phyloP scores from a whole-genome alignment of 2,329 filamentous ascomycete genomes.

The Penicillium frequentans region DNA sequence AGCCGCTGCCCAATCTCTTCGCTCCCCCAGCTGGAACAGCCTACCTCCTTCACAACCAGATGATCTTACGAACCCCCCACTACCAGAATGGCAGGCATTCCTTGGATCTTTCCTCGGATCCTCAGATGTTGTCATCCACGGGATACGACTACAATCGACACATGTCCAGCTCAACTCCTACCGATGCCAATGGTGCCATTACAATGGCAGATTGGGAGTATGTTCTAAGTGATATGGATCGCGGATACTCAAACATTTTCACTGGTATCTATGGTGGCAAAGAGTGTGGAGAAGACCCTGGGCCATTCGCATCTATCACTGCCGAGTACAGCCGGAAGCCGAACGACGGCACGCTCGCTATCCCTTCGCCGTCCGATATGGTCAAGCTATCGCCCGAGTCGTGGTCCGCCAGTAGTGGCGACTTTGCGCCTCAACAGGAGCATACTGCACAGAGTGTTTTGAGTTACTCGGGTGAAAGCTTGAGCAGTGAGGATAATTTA shows the following conservation, averaged over 20 bases:
- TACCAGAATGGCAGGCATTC: slow-evolving; percentile 19
- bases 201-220: slow-evolving; percentile 78
- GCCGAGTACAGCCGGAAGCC: slow-evolving; percentile 33
- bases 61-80: slow-evolving; percentile 13
- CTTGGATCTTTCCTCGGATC: slow-evolving; percentile 19
- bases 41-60: slow-evolving; percentile 25
- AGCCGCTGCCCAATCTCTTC: slow-evolving; percentile 25
- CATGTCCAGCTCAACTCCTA: slow-evolving; percentile 47
- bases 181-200: slow-evolving; percentile 39
- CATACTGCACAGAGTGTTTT: slow-evolving; percentile 53
- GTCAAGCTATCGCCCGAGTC: slow-evolving; percentile 40
- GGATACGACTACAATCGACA: slow-evolving; percentile 28
- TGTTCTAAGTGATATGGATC: slow-evolving; percentile 75
- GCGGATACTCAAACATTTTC: slow-evolving; percentile 76
- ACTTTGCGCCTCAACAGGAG: slow-evolving; percentile 30
- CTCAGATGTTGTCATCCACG: slow-evolving; percentile 50
- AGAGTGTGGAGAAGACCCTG: slow-evolving; percentile 38
- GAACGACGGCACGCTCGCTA: slow-evolving; percentile 16
- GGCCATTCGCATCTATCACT: slow-evolving; percentile 36
- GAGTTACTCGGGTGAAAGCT: slow-evolving; percentile 61
- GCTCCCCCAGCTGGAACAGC: slow-evolving; percentile 33
- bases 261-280: slow-evolving; percentile 50
- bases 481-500: slow-evolving; percentile 52
- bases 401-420: slow-evolving; percentile 42
- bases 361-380: slow-evolving; percentile 26